Percentiles rank a stretch among this genome's conserved stretches.
Evolutionary conservation across 495 filamentous ascomycete species (phyloP).

Genomic region (Aspergillus panamensis): DNA sequence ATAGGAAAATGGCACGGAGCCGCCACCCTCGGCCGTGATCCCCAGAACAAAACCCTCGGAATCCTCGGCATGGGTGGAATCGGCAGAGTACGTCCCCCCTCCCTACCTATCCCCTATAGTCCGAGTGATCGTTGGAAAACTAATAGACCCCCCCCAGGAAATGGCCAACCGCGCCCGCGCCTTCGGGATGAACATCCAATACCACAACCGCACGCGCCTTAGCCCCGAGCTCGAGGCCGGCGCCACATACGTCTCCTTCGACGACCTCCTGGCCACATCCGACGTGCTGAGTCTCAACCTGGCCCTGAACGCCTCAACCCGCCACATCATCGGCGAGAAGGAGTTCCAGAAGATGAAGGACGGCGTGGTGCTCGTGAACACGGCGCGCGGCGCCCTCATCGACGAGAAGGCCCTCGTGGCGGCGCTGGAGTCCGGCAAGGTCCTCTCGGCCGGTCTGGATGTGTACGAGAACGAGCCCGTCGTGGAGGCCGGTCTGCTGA

Average conservation of each 20-base stretch:
- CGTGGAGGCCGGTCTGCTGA: constrained; percentile 66
- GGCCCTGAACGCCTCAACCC: constrained; percentile 63
- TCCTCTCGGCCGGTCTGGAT: constrained; percentile 62
- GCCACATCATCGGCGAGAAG: constrained; percentile 62
- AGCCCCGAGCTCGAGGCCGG: constrained; percentile 49
- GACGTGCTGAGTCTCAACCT: constrained; percentile 79
- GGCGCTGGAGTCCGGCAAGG: constrained; percentile 65
- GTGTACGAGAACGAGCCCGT: constrained; percentile 78
- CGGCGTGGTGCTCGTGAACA: constrained; percentile 78
- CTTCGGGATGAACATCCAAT: constrained; percentile 68
- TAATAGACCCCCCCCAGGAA: constrained; percentile 41
- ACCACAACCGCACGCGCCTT: constrained; percentile 64
- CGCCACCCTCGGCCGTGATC: constrained; percentile 59
- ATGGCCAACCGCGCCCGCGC: constrained; percentile 65
- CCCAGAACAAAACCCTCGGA: constrained; percentile 67
- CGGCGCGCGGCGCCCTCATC: constrained; percentile 73
- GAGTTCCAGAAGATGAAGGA: constrained; percentile 70
- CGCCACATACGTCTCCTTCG: constrained; percentile 64
- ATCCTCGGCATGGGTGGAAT: constrained; percentile 89
- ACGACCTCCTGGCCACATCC: constrained; percentile 61
- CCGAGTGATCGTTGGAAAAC: background rate
- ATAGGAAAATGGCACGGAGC: constrained; percentile 50
- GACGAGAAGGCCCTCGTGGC: constrained; percentile 73
- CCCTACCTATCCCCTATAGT: background rate
- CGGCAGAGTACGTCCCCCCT: constrained; percentile 42